Base-by-base conservation (phyloP, 306 rosid genomes). In the Astragalus glycyphyllos region DNA sequence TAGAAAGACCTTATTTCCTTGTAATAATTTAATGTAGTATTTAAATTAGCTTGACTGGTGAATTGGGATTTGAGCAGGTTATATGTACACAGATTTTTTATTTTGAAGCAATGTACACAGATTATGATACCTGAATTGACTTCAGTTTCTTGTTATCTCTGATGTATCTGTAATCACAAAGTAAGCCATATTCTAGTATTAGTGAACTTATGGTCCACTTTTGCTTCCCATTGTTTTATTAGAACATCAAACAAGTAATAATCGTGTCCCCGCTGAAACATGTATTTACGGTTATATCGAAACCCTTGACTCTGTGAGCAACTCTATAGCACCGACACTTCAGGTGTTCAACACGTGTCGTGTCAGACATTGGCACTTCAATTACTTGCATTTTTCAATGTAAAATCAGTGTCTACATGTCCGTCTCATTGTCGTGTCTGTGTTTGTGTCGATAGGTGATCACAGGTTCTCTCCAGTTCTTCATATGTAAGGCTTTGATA, bases 1-100 rank as follows among this genome's bases (percentile, higher is more conserved):
- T 85, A 84, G 95, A 88, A 85, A 82, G 81, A 13, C 72, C 81
- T 81, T 88, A 83, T 86, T 84, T 76, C 79, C 81, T 85, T 79
- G 82, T 77, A 72, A 76, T 81, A 65, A 84, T 88, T 92, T 81
- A 86, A 84, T 89, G 79, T 82, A 84, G 83, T 57, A 65, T 84
- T 83, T 86, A 29, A 78, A 73, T 66, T 85, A 86, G 86, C 81
- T 71, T 74, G 74, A 79, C 77, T 79, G 65, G 80, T 47, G 53
- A 74, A 48, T 69, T 58, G 68, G 76, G 44, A 79, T 69, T 67
- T 59, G 67, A 72, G 66, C 76, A 45, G 75, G 72, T 60, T 78
- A 37, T 79, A 78, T 75, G 76, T 47, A 59, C 71, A 68, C 64
- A 26, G 67, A 51, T 76, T 48, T n/a, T n/a, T n/a, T n/a, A n/a